A percentile compares a stretch with the other conserved stretches of the same genome.
Conservation (phyloP, 1,284 basidiomycete species). For the Rhodotorula sp. region DNA sequence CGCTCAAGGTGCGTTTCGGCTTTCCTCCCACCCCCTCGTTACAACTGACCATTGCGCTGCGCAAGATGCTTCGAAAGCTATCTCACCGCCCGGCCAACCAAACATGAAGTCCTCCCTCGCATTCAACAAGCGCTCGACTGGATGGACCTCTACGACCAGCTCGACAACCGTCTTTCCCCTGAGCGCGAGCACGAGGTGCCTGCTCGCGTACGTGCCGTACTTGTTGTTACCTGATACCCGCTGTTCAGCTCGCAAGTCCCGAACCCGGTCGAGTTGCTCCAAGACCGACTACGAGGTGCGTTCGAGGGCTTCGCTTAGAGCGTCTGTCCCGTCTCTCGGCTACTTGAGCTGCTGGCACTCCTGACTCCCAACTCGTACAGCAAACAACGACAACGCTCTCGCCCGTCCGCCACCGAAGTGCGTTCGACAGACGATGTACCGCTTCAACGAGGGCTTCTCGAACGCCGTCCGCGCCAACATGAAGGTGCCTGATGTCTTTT, state of each 20-base stretch:
- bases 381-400: conserved; percentile 6
- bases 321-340: no score
- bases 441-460: conserved; percentile 84
- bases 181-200: conserved; percentile 77
- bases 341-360: no score
- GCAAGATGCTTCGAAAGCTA: conserved; percentile 93
- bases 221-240: conserved; percentile 81
- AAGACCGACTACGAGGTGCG: conserved; percentile 82
- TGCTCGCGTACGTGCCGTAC: conserved; percentile 79
- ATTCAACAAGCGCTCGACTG: conserved; percentile 79
- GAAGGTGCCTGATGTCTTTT: conserved; percentile 56
- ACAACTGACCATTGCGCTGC: background rate
- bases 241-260: conserved; percentile 77
- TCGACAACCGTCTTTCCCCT: conserved; percentile 61
- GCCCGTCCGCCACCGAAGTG: conserved; percentile 51
- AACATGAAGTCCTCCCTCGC: conserved; percentile 69
- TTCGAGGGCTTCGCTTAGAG: background rate
- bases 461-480: conserved; percentile 82
- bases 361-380: no score
- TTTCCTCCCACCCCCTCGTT: background rate
- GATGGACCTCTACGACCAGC: conserved; percentile 75
- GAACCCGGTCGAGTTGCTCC: conserved; percentile 68
- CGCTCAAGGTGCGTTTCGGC: conserved; percentile 65
- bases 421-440: conserved; percentile 70
- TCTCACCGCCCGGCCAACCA: conserved; percentile 66